Base-by-base conservation (phyloP, 345 rosid species). In the Citrus maxima region DNA sequence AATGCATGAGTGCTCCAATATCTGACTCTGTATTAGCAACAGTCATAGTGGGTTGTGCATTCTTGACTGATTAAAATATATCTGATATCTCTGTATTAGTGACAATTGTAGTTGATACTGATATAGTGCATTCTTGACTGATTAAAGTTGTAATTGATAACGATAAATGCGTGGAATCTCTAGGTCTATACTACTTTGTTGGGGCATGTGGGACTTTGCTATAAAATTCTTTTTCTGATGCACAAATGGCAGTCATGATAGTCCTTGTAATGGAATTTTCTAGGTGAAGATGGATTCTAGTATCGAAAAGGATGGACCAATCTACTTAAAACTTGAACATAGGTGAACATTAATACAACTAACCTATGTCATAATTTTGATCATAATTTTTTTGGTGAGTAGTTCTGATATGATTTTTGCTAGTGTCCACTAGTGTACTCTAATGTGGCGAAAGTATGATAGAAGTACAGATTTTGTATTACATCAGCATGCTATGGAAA, bases 341-440 rank as follows among this genome's bases (percentile, higher is more conserved):
- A 1, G 22, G 58, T 54, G 58, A 54, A 54, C 58, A 54, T 4
- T 54, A 32, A n/a, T 54, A 13, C 51, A 46, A 3, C 51, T 46
- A 13, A 46, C 55, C 13, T 40, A 2, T 59, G 8, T 67, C 25
- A 38, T n/a, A 32, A 16, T 73, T 37, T 27, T 55, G 59, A 72
- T 72, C 34, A 30, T 54, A 21, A 37, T 24, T 24, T 21, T 73
- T 25, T 18, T 58, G 6, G 16, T 58, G 13, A 32, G 22, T 12
- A 72, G 51, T 56, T 60, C 35, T 32, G 74, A 19, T 71, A 28
- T 51, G 46, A 71, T 71, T 12, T 71, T 54, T 71, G 74, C 9
- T 71, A 38, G 40, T 32, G 60, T 71, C n/a, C 30, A 5, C 19
- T 37, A 32, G 40, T 67, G 40, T 38, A 38, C 28, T 67, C 30